phyloP scores from a whole-genome alignment of 805 yeast species.

The Saccharomycopsis babjevae region DNA sequence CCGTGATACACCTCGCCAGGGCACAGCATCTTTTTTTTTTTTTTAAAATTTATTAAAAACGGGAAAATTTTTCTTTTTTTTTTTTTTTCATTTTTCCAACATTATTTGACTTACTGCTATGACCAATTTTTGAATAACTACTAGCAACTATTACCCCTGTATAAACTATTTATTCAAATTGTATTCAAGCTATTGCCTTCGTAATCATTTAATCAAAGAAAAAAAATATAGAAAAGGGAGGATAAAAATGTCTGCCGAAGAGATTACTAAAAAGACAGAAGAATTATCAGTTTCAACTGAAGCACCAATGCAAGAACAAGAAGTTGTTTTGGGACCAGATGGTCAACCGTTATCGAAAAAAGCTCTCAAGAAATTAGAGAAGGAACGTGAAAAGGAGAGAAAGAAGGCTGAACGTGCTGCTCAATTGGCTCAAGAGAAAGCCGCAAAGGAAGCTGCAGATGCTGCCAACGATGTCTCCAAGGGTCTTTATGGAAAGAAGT shows the following conservation, averaged over 20 bases:
- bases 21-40: no score
- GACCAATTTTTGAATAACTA: no score
- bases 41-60: no score
- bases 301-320: background rate
- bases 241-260: constrained; percentile 12
- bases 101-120: no score
- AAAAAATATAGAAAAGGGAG: background rate
- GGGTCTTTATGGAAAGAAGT: constrained; percentile 81
- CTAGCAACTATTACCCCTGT: no score
- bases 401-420: constrained; percentile 92
- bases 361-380: constrained; percentile 89
- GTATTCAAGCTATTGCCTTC: no score
- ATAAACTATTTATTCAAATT: no score
- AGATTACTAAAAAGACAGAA: constrained; percentile 9
- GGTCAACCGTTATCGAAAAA: constrained; percentile 87
- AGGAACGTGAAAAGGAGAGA: constrained; percentile 83
- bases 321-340: constrained; percentile 41
- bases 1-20: no score
- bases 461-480: constrained; percentile 80
- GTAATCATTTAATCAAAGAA: background rate
- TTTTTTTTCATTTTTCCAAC: no score
- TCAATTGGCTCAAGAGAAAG: constrained; percentile 76
- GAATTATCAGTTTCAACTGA: constrained; percentile 5
- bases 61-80: no score
- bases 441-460: constrained; percentile 46